phyloP scores from a whole-genome alignment of 106 monocot species.

The Vanilla planifolia region DNA sequence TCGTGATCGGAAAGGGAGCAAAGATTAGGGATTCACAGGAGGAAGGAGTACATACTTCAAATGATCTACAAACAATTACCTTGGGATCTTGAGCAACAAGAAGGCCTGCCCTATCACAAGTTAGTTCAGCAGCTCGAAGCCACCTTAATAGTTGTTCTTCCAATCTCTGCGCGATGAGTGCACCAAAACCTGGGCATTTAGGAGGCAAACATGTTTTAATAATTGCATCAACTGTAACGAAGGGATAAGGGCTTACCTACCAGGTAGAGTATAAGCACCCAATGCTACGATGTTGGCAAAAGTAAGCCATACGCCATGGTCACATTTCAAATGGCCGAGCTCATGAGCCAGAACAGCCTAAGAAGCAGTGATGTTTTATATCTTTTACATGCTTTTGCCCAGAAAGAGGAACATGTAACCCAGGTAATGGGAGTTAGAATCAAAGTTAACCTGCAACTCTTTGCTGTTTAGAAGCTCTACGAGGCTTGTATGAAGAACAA shows the following conservation, averaged over 20 bases:
- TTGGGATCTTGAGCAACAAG: constrained; percentile 94
- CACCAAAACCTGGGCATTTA: constrained; percentile 83
- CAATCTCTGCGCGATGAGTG: constrained; percentile 64
- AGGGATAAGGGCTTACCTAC: constrained; percentile 35
- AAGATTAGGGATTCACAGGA: background rate
- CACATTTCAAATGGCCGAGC: constrained; percentile 91
- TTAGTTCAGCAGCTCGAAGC: constrained; percentile 92
- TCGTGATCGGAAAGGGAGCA: constrained; percentile 43
- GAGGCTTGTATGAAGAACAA: constrained; percentile 92
- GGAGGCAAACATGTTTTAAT: too few species aligned
- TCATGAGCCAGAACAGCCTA: constrained; percentile 99
- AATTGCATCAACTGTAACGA: background rate
- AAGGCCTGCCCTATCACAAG: constrained; percentile 95
- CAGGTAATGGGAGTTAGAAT: too few species aligned
- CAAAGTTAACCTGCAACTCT: constrained; percentile 80
- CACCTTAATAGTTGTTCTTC: constrained; percentile 89
- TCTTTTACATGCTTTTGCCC: too few species aligned
- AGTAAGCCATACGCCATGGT: constrained; percentile 97
- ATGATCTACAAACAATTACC: constrained; percentile 56
- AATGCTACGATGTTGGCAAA: constrained; percentile 86
- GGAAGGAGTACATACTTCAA: too few species aligned
- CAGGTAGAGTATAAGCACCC: constrained; percentile 86
- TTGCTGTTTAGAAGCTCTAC: constrained; percentile 79
- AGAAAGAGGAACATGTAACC: too few species aligned
- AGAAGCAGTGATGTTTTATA: too few species aligned